Base-by-base conservation (phyloP, 2,329 filamentous ascomycete genomes). In the Endocalyx cinctus region DNA sequence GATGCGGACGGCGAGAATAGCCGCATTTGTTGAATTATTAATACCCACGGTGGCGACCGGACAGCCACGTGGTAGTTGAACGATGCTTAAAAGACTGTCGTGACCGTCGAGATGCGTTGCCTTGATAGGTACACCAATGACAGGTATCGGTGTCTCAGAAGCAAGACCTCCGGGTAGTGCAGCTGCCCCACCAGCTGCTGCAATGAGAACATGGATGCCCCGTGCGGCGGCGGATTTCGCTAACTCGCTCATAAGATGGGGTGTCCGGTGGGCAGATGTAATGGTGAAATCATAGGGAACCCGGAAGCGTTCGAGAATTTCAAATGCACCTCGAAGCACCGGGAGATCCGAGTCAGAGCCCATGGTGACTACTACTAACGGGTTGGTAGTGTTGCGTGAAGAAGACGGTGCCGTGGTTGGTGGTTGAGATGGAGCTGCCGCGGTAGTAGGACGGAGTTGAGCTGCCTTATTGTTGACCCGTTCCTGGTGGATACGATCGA, bases 1-100 rank as follows among this genome's bases (percentile, higher is more conserved):
- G 20, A 87, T 82, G 13, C 82, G 67, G 14, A 82, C 72, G 0
- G 84, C 83, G n/a, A 87, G 62, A 13, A 87, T 65, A 1, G 78
- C 84, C 1, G 84, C 84, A 49, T 88, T 89, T 35, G 82, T 82
- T 16, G 80, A 83, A 62, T 88, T 88, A 59, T 87, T 86, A 57
- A 88, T 87, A 10, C 78, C 84, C 4, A 89, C 82, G 0, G 83
- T 87, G 5, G 84, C 83, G 11, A 82, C 79, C 8, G 84, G 84
- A 31, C 82, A 74, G 10, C 84, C 84, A 49, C 73, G 61, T 5
- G 84, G 84, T 84, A 88, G 87, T 54, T 87, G 82, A 4, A 86
- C 82, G 44, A 87, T 87, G 48, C 77, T 83, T 34, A 82, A 64
- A 34, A 88, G 60, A 41, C 76, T 82, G 53, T 88, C 84, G 39